Percentiles rank a stretch among this genome's conserved stretches.
Conservation (phyloP, 345 rosid genomes). For the Eutrema yunnanense region DNA sequence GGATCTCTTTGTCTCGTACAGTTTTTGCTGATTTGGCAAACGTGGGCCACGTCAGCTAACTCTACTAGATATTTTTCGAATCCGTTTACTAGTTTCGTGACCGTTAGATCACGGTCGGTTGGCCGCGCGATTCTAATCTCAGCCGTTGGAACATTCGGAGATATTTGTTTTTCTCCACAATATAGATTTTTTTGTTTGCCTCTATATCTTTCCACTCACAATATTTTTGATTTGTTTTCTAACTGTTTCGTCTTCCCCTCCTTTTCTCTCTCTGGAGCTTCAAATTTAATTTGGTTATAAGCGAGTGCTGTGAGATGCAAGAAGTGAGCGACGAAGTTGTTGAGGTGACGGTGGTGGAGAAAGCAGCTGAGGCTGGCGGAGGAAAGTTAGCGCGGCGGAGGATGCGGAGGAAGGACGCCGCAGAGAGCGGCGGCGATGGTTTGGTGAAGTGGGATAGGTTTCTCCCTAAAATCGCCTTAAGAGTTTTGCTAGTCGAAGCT, state of each 20-base stretch:
- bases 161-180: slow-evolving; percentile 20
- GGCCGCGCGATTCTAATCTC: neutral
- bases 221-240: neutral
- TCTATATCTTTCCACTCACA: slow-evolving; percentile 1
- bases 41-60: slow-evolving; percentile 35
- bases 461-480: slow-evolving; percentile 56
- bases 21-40: slow-evolving; percentile 42
- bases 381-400: slow-evolving; percentile 24
- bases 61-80: slow-evolving; percentile 40
- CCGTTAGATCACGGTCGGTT: slow-evolving; percentile 34
- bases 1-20: slow-evolving; percentile 11
- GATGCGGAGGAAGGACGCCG: slow-evolving; percentile 23
- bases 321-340: slow-evolving; percentile 40
- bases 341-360: slow-evolving; percentile 18
- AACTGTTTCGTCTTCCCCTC: slow-evolving; percentile 4
- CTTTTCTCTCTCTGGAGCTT: neutral
- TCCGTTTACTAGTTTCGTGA: neutral
- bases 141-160: slow-evolving; percentile 32
- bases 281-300: neutral
- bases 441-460: slow-evolving; percentile 62
- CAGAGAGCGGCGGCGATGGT: slow-evolving; percentile 28
- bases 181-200: neutral
- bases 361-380: slow-evolving; percentile 7
- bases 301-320: slow-evolving; percentile 28
- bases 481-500: slow-evolving; percentile 83